A percentile compares a stretch with the other conserved stretches of the same genome.
phyloP scores from a whole-genome alignment of 768 basidiomycete genomes.

The Xanthoconium purpureum region DNA sequence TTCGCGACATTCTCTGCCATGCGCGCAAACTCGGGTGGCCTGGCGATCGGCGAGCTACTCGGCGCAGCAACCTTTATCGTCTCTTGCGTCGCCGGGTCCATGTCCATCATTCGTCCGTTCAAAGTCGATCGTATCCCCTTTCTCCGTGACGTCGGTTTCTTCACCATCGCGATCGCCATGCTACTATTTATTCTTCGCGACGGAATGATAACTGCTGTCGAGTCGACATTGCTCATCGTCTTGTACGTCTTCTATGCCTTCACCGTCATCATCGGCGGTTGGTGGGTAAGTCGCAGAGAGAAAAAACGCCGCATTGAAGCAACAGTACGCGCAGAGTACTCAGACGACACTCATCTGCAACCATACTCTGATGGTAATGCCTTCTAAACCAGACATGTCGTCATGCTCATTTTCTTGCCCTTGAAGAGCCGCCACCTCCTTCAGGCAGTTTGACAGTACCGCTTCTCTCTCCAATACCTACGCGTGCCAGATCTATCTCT shows the following conservation, averaged over 20 bases:
- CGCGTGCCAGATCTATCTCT: slow-evolving; percentile 39
- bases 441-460: slow-evolving; percentile 15
- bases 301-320: slow-evolving; percentile 45
- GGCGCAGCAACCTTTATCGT: slow-evolving; percentile 96
- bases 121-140: slow-evolving; percentile 77
- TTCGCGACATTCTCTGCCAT: slow-evolving; percentile 96
- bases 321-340: slow-evolving; percentile 56
- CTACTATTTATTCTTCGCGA: slow-evolving; percentile 79
- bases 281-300: slow-evolving; percentile 66
- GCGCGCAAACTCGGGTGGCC: slow-evolving; percentile 74
- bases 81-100: slow-evolving; percentile 94
- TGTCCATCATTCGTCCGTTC: slow-evolving; percentile 96
- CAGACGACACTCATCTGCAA: slow-evolving; percentile 41
- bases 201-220: slow-evolving; percentile 61
- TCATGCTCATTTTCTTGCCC: slow-evolving; percentile 3
- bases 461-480: slow-evolving; percentile 32
- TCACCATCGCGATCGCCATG: slow-evolving; percentile 76
- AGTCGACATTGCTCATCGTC: slow-evolving; percentile 66
- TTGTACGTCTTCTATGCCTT: slow-evolving; percentile 78
- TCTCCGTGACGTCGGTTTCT: slow-evolving; percentile 93
- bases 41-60: slow-evolving; percentile 93
- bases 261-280: slow-evolving; percentile 71
- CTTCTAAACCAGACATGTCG: slow-evolving; percentile 11
- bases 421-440: slow-evolving; percentile 11
- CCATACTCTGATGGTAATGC: slow-evolving; percentile 67